Percentiles rank a stretch among this genome's conserved stretches.
These are phyloP conservation scores for Obba rivulosa DNA, from an alignment of 768 basidiomycete species.

Conservation along the genomic window DNA sequence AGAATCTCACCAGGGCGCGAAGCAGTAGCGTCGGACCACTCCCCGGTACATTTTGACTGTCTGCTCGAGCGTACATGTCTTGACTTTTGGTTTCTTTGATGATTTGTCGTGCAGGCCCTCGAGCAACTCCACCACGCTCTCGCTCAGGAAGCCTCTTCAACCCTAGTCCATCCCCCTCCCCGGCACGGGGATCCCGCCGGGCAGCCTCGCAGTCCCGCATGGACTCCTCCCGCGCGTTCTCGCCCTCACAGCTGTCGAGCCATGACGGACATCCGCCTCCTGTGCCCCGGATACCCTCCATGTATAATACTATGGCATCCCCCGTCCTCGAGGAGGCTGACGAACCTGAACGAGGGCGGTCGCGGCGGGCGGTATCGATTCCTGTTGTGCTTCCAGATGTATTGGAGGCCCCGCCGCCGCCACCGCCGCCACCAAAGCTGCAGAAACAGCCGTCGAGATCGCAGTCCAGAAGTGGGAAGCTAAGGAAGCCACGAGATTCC, in stretches of 20 bases:
- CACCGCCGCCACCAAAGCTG: too few relatives aligned
- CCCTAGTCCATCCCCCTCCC: constrained; percentile 4
- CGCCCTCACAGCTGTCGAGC: constrained; percentile 15
- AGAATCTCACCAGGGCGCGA: neutral
- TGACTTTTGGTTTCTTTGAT: neutral
- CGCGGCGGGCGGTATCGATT: too few relatives aligned
- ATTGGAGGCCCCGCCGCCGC: too few relatives aligned
- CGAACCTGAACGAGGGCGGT: too few relatives aligned
- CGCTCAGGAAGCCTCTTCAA: constrained; percentile 11
- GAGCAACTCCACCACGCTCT: constrained; percentile 3
- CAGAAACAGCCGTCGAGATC: too few relatives aligned
- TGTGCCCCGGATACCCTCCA: constrained; percentile 17
- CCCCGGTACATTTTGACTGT: constrained; percentile 3
- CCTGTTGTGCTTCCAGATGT: too few relatives aligned
- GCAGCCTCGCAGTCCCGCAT: constrained; percentile 12
- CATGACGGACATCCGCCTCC: constrained; percentile 24
- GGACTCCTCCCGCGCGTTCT: neutral
- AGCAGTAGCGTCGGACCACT: constrained; percentile 5
- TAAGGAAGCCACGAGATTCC: too few relatives aligned
- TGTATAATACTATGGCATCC: constrained; percentile 2
- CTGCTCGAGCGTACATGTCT: neutral
- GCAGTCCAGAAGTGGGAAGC: too few relatives aligned
- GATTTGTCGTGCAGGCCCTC: neutral
- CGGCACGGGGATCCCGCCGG: constrained; percentile 4
- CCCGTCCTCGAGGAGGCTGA: too few relatives aligned